These are phyloP conservation scores for Neurospora sp. DNA, from an alignment of 495 filamentous ascomycete species.

Conservation along the genomic window DNA sequence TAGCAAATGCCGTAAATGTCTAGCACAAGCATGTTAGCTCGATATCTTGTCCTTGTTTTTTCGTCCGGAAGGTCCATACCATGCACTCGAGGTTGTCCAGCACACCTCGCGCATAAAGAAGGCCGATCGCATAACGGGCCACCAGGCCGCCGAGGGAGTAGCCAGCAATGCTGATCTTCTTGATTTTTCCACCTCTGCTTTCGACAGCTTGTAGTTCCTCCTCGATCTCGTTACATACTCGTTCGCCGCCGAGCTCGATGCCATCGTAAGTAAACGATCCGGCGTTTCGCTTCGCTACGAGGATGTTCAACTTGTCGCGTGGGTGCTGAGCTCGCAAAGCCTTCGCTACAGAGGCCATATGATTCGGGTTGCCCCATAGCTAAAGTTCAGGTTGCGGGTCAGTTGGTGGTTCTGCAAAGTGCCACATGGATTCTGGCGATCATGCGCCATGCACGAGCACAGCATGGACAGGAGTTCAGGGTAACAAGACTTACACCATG, in stretches of 20 bases:
- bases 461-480: neutral
- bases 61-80: conserved; percentile 28
- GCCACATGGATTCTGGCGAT: neutral
- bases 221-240: conserved; percentile 81
- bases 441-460: conserved; percentile 1
- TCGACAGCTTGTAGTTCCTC: conserved; percentile 60
- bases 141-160: conserved; percentile 88
- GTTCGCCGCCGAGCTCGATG: conserved; percentile 82
- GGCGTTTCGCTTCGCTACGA: conserved; percentile 68
- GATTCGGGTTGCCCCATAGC: conserved; percentile 89
- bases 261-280: conserved; percentile 90
- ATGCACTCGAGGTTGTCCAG: conserved; percentile 72
- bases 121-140: conserved; percentile 75
- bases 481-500: conserved; percentile 58
- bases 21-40: conserved; percentile 20
- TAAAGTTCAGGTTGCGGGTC: conserved; percentile 20
- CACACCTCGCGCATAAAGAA: conserved; percentile 69
- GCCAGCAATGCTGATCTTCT: conserved; percentile 74
- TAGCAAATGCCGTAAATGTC: conserved; percentile 91
- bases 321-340: conserved; percentile 55
- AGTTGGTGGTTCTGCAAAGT: conserved; percentile 11
- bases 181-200: conserved; percentile 56
- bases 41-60: neutral
- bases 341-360: conserved; percentile 63
- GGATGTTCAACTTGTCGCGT: conserved; percentile 57